A percentile compares a stretch with the other conserved stretches of the same genome.
These are phyloP conservation scores for Botryotinia globosa DNA, from an alignment of 2,329 filamentous ascomycete species.

Conservation along the genomic window DNA sequence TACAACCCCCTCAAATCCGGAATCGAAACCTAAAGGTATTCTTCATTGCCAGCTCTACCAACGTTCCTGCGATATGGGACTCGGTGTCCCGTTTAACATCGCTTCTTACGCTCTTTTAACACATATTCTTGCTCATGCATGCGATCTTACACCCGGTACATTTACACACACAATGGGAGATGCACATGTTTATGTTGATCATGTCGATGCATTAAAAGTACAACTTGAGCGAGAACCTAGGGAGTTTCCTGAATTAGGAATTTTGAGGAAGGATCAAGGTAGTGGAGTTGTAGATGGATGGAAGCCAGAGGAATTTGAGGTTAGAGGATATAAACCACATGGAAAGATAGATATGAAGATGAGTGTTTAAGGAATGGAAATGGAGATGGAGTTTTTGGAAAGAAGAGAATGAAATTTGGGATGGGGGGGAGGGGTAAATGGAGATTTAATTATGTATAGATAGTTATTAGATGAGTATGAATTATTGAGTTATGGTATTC, in stretches of 20 bases:
- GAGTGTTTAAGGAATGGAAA: constrained; percentile 59
- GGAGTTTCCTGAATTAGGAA: constrained; percentile 75
- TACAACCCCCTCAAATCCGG: neutral
- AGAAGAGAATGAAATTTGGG: neutral
- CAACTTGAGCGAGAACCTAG: constrained; percentile 80
- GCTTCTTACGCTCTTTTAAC: constrained; percentile 90
- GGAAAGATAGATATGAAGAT: constrained; percentile 97
- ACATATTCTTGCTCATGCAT: constrained; percentile 90
- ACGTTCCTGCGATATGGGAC: constrained; percentile 91
- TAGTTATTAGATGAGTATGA: neutral
- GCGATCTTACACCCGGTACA: constrained; percentile 78
- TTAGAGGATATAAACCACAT: constrained; percentile 86
- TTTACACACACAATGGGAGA: constrained; percentile 97
- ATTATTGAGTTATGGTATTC: constrained; percentile 1
- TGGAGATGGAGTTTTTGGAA: neutral
- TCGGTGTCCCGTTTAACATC: constrained; percentile 95
- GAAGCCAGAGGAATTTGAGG: constrained; percentile 81
- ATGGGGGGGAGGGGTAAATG: neutral
- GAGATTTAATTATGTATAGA: neutral
- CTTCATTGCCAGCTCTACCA: constrained; percentile 91
- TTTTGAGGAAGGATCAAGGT: constrained; percentile 63
- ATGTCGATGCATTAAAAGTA: constrained; percentile 78
- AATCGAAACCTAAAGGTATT: constrained; percentile 52
- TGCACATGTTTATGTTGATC: constrained; percentile 93
- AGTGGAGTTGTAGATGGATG: constrained; percentile 75